These are phyloP conservation scores for Peronospora belbahrii DNA, from an alignment of 352 stramenopile genomes.

Conservation along the genomic window DNA sequence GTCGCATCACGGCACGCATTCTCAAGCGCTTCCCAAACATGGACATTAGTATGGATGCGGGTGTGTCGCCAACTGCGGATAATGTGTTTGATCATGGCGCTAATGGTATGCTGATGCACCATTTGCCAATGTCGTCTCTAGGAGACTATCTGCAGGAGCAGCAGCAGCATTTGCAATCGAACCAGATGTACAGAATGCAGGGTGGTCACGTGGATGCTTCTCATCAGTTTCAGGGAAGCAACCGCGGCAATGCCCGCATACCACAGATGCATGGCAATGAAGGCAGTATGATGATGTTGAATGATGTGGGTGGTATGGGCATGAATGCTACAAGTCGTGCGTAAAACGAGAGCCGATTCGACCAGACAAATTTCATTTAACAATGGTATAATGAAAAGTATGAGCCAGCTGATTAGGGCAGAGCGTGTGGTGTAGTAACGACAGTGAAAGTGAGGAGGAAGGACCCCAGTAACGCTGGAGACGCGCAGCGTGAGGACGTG, in stretches of 20 bases:
- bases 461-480: constrained; percentile 17
- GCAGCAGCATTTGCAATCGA: constrained; percentile 28
- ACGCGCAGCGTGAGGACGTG: constrained; percentile 16
- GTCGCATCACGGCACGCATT: constrained; percentile 93
- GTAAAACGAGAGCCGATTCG: constrained; percentile 9
- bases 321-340: constrained; percentile 46
- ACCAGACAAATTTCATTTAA: background rate
- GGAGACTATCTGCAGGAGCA: constrained; percentile 28
- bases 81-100: constrained; percentile 23
- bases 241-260: constrained; percentile 22
- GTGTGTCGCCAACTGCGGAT: constrained; percentile 31
- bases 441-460: constrained; percentile 14
- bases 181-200: constrained; percentile 31
- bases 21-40: constrained; percentile 95
- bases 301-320: constrained; percentile 35
- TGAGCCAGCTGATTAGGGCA: constrained; percentile 26
- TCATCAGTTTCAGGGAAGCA: constrained; percentile 20
- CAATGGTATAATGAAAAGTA: constrained; percentile 12
- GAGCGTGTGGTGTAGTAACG: constrained; percentile 24
- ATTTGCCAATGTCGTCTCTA: constrained; percentile 20
- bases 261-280: constrained; percentile 21
- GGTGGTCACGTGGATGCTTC: constrained; percentile 15
- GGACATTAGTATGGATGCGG: constrained; percentile 77
- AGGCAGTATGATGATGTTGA: constrained; percentile 31
- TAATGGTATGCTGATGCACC: constrained; percentile 27